Percentiles rank a stretch among this genome's conserved stretches.
These are phyloP conservation scores for Trichophyton benhamiae DNA, from an alignment of 2,329 filamentous ascomycete species.

Conservation along the genomic window DNA sequence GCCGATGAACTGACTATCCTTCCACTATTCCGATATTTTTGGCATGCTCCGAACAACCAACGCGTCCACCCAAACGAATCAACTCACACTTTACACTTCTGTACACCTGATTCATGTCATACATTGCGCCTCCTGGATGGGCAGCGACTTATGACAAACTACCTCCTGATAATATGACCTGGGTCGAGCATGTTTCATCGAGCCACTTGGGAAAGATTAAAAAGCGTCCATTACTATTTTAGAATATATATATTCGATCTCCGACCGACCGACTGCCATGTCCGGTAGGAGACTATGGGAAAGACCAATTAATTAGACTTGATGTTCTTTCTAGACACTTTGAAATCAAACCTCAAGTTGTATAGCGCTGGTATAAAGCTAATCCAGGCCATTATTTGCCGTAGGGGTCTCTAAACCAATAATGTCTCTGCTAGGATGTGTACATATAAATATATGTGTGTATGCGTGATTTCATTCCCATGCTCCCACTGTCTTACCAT, in stretches of 20 bases:
- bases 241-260: neutral
- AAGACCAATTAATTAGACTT: neutral
- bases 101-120: neutral
- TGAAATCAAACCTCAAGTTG: neutral
- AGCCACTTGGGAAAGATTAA: conserved; percentile 1
- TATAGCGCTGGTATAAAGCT: neutral
- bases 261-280: neutral
- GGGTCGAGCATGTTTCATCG: neutral
- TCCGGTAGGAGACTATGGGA: neutral
- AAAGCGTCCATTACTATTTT: neutral
- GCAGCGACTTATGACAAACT: neutral
- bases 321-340: neutral
- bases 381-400: neutral
- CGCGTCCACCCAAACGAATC: neutral
- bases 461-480: neutral
- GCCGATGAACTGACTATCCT: neutral
- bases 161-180: neutral
- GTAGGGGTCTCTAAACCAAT: neutral
- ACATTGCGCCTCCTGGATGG: neutral
- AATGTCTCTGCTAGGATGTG: neutral
- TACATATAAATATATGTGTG: neutral
- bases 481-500: neutral
- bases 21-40: neutral
- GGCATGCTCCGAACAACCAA: neutral
- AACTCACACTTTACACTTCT: neutral